phyloP scores from a whole-genome alignment of 2,329 filamentous ascomycete species.

The Ophiostoma sp. region DNA sequence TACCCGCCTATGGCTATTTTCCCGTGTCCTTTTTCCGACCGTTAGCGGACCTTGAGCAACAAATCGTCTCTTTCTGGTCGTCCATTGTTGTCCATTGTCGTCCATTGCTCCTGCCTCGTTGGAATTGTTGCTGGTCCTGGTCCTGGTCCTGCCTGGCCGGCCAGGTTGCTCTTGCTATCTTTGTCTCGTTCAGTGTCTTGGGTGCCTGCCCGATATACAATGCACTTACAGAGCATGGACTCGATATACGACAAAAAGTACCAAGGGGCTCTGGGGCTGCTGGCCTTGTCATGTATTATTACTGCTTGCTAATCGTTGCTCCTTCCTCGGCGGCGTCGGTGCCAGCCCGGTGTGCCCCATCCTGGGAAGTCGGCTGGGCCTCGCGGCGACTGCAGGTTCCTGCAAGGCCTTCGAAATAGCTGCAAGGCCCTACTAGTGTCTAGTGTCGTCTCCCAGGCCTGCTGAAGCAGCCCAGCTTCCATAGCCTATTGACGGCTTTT shows the following conservation, averaged over 20 bases:
- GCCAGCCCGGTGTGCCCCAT: constrained; percentile 4
- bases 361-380: not conserved
- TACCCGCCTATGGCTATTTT: constrained; percentile 27
- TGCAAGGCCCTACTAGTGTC: not conserved
- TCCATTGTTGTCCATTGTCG: not conserved
- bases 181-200: not conserved
- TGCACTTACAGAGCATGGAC: not conserved
- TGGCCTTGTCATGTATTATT: constrained; percentile 1
- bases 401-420: not conserved
- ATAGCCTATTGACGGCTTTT: constrained; percentile 20
- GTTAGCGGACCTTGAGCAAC: constrained; percentile 5
- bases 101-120: not conserved
- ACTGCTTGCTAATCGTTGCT: constrained; percentile 13
- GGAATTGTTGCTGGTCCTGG: not conserved
- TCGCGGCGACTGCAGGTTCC: constrained; percentile 10
- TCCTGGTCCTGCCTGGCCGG: not conserved
- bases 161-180: not conserved
- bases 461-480: not conserved
- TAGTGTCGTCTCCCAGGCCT: not conserved
- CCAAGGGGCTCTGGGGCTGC: not conserved
- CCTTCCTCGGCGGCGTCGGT: constrained; percentile 7
- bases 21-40: constrained; percentile 27
- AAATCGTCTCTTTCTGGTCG: not conserved
- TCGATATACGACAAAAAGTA: not conserved
- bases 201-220: not conserved